Base-by-base conservation (phyloP, 2,329 filamentous ascomycete species). In the Epichloe baconii region DNA sequence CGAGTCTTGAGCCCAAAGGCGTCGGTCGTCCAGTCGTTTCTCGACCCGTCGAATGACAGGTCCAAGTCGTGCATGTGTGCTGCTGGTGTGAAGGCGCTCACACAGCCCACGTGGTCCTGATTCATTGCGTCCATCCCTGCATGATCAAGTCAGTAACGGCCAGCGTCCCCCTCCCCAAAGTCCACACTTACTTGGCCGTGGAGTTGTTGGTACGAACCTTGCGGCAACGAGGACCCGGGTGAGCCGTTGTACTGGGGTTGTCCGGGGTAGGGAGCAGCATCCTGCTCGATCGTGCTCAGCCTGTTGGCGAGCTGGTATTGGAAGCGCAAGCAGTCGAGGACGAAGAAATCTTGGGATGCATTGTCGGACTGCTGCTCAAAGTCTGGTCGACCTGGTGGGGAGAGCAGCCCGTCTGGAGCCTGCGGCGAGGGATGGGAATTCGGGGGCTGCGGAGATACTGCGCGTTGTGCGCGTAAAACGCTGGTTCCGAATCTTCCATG, bases 321-420 rank as follows among this genome's bases (percentile, higher is more conserved):
- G 44, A 62, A 58, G 11, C 53, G 56, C 15, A 62, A 44, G 42
- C 57, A 62, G 51, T 63, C 57, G 40, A 61, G 50, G 14, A 60
- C 55, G 47, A 61, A 60, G 47, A 61, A 60, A 15, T 59, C 55
- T 4, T 58, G 55, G 7, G 56, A 53, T 3, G 54, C 43, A 14
- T 54, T 56, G 36, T 49, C 52, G 7, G 44, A 31, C 7, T 41
- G 48, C 4, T 58, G 48, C 4, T 58, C 58, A 23, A 45, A 8
- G 4, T 46, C 49, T 1, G 51, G 41, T 6, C 48, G 56, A 3
- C 21, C 50, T 0, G 57, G 53, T 4, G 60, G 57, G 2, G 59
- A 59, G 12, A 57, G 52, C 4, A 60, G 21, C 10, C 52, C 55
- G n/a, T 54, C 37, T 2, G 47, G 35, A 17, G 53, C 44, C 19